A percentile compares a stretch with the other conserved stretches of the same genome.
phyloP scores from a whole-genome alignment of 768 basidiomycete genomes.

The Amanita inopinata region DNA sequence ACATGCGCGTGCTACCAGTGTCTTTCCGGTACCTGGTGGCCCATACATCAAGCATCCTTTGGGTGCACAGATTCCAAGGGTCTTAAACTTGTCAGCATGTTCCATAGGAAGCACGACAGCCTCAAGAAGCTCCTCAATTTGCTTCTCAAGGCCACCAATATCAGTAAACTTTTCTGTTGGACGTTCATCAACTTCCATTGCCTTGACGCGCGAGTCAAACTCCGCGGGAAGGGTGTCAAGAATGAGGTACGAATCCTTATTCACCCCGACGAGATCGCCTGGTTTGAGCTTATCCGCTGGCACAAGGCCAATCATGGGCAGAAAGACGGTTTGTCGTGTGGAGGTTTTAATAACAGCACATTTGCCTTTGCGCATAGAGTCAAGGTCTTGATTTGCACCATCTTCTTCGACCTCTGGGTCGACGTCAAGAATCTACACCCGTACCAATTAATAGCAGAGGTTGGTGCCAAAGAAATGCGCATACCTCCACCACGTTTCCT shows the following conservation, averaged over 20 bases:
- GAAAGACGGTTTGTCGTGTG: slow-evolving; percentile 96
- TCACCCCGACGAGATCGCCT: slow-evolving; percentile 93
- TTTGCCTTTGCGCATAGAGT: slow-evolving; percentile 95
- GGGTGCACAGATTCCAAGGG: slow-evolving; percentile 92
- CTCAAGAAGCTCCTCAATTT: slow-evolving; percentile 97
- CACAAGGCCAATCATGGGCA: slow-evolving; percentile 95
- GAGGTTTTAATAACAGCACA: slow-evolving; percentile 99
- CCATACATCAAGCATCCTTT: slow-evolving; percentile 99
- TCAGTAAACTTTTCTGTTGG: slow-evolving; percentile 97
- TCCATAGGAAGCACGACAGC: slow-evolving; percentile 99
- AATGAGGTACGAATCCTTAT: slow-evolving; percentile 98
- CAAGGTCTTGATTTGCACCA: slow-evolving; percentile 91
- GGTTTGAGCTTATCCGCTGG: slow-evolving; percentile 86
- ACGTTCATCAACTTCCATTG: slow-evolving; percentile 98
- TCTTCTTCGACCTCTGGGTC: slow-evolving; percentile 91
- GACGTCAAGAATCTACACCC: slow-evolving; percentile 76
- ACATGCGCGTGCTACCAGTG: slow-evolving; percentile 92
- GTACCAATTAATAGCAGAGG: neutral
- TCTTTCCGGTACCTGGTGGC: slow-evolving; percentile 99
- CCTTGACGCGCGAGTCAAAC: slow-evolving; percentile 96
- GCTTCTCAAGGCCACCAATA: slow-evolving; percentile 97
- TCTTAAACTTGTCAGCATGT: slow-evolving; percentile 97
- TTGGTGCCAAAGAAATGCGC: slow-evolving; percentile 13
- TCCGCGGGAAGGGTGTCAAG: slow-evolving; percentile 94
- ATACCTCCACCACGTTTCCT: slow-evolving; percentile 93